phyloP scores from a whole-genome alignment of 2,329 filamentous ascomycete genomes.

The Penicillium olsonii region DNA sequence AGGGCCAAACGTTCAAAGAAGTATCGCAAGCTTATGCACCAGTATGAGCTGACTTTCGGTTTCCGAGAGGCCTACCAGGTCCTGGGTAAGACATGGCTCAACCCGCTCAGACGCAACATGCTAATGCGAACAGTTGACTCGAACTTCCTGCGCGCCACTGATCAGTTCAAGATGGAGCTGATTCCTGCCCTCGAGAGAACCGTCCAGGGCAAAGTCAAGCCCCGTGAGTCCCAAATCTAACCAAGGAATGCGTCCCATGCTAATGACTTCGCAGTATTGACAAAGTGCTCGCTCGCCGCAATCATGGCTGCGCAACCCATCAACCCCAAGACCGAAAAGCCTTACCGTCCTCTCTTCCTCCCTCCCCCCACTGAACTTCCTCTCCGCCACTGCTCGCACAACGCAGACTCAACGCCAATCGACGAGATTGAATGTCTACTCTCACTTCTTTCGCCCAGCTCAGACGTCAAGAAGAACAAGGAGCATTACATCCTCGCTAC shows the following conservation, averaged over 20 bases:
- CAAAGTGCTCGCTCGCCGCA: conserved; percentile 60
- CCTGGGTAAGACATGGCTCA: conserved; percentile 56
- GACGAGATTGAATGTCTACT: conserved; percentile 48
- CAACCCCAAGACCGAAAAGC: conserved; percentile 41
- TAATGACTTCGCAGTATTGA: conserved; percentile 63
- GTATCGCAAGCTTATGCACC: conserved; percentile 90
- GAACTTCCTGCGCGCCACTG: conserved; percentile 78
- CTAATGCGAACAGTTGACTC: conserved; percentile 65
- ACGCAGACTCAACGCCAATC: conserved; percentile 43
- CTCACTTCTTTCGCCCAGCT: conserved; percentile 43
- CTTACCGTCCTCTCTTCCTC: conserved; percentile 44
- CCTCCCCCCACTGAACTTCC: conserved; percentile 48
- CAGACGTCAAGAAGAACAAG: conserved; percentile 47
- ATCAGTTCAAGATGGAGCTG: conserved; percentile 88
- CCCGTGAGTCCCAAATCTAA: conserved; percentile 56
- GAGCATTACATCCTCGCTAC: conserved; percentile 51
- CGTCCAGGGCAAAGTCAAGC: conserved; percentile 83
- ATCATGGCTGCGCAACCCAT: conserved; percentile 43
- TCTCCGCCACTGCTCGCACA: conserved; percentile 51
- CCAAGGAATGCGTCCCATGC: not conserved
- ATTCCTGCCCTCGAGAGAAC: conserved; percentile 73
- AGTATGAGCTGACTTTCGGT: conserved; percentile 82
- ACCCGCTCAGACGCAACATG: conserved; percentile 10
- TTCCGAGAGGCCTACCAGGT: conserved; percentile 96
- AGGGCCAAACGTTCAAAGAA: conserved; percentile 70